Evolutionary conservation across 1,139 yeast species (phyloP).

Genomic region (Martiniozyma asiatica): DNA sequence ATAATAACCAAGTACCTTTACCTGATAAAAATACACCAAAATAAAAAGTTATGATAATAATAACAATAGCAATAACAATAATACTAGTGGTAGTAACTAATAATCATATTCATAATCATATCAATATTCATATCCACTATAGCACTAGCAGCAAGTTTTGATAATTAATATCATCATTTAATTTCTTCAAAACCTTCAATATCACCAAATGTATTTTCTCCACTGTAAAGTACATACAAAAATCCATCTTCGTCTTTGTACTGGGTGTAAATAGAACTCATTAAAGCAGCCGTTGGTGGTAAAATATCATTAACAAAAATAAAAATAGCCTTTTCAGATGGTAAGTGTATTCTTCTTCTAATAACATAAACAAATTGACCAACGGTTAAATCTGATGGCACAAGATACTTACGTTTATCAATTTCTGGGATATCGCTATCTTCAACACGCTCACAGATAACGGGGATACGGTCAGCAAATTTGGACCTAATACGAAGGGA

Average conservation of each 20-base stretch:
- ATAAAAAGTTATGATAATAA: no score
- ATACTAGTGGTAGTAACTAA: no score
- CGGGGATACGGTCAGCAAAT: constrained; percentile 89
- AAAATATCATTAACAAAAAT: constrained; percentile 91
- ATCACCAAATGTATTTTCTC: constrained; percentile 72
- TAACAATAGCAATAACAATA: no score
- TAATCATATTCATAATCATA: no score
- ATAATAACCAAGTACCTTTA: no score
- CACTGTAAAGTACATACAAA: constrained; percentile 82
- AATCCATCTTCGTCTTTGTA: constrained; percentile 97
- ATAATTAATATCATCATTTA: no score
- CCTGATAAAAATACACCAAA: no score
- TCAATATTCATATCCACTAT: no score
- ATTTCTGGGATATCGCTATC: constrained; percentile 93
- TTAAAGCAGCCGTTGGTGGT: constrained; percentile 95
- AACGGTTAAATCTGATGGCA: constrained; percentile 90
- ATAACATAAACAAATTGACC: constrained; percentile 97
- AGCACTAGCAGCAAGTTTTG: no score
- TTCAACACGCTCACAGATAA: constrained; percentile 94
- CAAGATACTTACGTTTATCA: constrained; percentile 93
- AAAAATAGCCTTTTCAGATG: constrained; percentile 95
- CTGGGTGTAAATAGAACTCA: constrained; percentile 90
- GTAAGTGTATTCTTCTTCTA: constrained; percentile 88
- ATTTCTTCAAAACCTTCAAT: no score
- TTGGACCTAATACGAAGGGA: constrained; percentile 84